Conservation (phyloP, 1,139 yeast species). For the Yarrowia galli region DNA sequence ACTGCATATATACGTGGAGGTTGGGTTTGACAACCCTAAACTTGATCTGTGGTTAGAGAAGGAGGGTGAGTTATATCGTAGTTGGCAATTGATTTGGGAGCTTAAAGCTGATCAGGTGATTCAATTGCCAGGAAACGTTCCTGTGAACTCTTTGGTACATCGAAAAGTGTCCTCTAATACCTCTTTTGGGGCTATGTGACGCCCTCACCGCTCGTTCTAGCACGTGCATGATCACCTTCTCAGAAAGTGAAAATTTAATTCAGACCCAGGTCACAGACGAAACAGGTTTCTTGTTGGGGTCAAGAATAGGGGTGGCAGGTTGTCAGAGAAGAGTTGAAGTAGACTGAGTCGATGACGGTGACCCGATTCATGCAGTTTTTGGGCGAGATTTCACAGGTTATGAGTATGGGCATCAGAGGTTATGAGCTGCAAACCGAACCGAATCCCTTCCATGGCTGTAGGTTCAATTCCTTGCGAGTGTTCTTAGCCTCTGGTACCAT, state of each 20-base stretch:
- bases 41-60: slow-evolving; percentile 4
- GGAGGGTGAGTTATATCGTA: background rate
- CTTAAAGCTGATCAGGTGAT: background rate
- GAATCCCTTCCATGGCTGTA: no score
- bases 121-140: background rate
- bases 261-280: background rate
- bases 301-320: no score
- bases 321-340: no score
- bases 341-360: no score
- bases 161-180: no score
- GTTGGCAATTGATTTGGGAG: background rate
- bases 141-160: background rate
- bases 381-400: no score
- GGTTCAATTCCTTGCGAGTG: no score
- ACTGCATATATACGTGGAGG: slow-evolving; percentile 24
- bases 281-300: no score
- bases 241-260: slow-evolving; percentile 19
- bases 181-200: background rate
- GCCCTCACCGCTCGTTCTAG: slow-evolving; percentile 22
- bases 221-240: slow-evolving; percentile 11
- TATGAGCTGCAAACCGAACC: no score
- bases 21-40: slow-evolving; percentile 11
- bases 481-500: no score
- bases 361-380: no score
- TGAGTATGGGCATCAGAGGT: no score